phyloP scores from a whole-genome alignment of 441 rosid species.

The Manihot esculenta region DNA sequence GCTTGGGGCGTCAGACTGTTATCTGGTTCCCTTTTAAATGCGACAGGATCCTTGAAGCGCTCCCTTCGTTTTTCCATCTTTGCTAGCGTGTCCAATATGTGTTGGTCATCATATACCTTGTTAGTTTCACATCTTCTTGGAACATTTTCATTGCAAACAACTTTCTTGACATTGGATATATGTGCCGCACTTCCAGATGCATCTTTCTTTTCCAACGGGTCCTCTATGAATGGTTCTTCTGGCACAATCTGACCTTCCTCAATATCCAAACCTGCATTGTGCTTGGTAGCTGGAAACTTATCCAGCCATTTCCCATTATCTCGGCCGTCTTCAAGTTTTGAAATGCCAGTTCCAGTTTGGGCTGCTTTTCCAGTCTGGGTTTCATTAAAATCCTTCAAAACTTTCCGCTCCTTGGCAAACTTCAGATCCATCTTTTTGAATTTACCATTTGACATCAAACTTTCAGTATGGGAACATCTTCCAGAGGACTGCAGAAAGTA shows the following conservation, averaged over 20 bases:
- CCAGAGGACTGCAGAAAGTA: slow-evolving; percentile 37
- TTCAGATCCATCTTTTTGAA: slow-evolving; percentile 24
- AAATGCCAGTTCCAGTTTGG: slow-evolving; percentile 6
- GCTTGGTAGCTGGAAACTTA: slow-evolving; percentile 22
- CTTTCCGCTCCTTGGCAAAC: slow-evolving; percentile 19
- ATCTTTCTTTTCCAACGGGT: slow-evolving; percentile 17
- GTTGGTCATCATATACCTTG: slow-evolving; percentile 34
- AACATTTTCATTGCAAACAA: slow-evolving; percentile 18
- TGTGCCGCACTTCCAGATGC: slow-evolving; percentile 16
- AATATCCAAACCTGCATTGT: slow-evolving; percentile 28
- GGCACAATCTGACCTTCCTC: slow-evolving; percentile 49
- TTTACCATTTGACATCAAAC: slow-evolving; percentile 17
- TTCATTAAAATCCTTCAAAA: slow-evolving; percentile 17
- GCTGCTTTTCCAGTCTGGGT: slow-evolving; percentile 19
- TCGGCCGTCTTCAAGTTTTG: slow-evolving; percentile 7
- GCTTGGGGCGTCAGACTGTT: slow-evolving; percentile 21
- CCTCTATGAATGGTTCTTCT: slow-evolving; percentile 23
- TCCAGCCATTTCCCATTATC: slow-evolving; percentile 19
- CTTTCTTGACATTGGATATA: slow-evolving; percentile 12
- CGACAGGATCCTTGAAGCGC: slow-evolving; percentile 50
- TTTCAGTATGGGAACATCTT: slow-evolving; percentile 26
- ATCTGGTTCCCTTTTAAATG: slow-evolving; percentile 25
- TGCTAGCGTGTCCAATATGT: slow-evolving; percentile 45
- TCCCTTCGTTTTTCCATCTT: slow-evolving; percentile 69
- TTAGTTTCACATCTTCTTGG: slow-evolving; percentile 13